Base-by-base conservation (phyloP, 2,329 filamentous ascomycete genomes). In the Keithomyces neogunnii region DNA sequence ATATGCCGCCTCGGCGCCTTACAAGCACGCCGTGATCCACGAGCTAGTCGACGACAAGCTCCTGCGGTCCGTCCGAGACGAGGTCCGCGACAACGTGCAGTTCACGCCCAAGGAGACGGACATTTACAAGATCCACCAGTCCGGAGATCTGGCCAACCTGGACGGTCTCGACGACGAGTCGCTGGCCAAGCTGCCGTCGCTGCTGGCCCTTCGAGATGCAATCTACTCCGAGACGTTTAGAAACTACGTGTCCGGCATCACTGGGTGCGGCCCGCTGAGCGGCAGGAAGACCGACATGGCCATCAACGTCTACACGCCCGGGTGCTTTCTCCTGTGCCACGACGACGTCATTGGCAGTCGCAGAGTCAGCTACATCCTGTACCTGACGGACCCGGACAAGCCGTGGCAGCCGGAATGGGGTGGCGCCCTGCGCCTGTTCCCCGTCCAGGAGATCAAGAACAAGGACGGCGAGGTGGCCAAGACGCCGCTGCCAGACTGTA, bases 121-220 rank as follows among this genome's bases (percentile, higher is more conserved):
- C 68, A 99, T 99, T 62, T 99, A 99, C 80, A 96, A 95, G 72
- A 97, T 99, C 65, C 91, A 96, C 77, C 93, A 99, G 74, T 97
- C 92, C 4, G 93, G 93, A 58, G 93, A 99, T 67, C 80, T 99
- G 35, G 93, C 93, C 45, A 99, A 99, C 70, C 82, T 99, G 53
- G 92, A 96, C 69, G 93, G 93, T 29, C 81, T 99, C 43, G 89
- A 95, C 55, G 85, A 95, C 65, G 84, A 85, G 6, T 90, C 91
- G 5, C 79, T 97, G 50, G 80, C 86, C 55, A 90, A 89, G 65
- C 75, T 99, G 11, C 93, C 93, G 0, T 95, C 89, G 10, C 76
- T 99, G n/a, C 81, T 96, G 43, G 81, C 84, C 54, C 81, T 99
- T n/a, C 88, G 93, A 68, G 90, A 99, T 72, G 89, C 91, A 45